A percentile compares a stretch with the other conserved stretches of the same genome.
phyloP scores from a whole-genome alignment of 345 rosid species.

The Salix viminalis region DNA sequence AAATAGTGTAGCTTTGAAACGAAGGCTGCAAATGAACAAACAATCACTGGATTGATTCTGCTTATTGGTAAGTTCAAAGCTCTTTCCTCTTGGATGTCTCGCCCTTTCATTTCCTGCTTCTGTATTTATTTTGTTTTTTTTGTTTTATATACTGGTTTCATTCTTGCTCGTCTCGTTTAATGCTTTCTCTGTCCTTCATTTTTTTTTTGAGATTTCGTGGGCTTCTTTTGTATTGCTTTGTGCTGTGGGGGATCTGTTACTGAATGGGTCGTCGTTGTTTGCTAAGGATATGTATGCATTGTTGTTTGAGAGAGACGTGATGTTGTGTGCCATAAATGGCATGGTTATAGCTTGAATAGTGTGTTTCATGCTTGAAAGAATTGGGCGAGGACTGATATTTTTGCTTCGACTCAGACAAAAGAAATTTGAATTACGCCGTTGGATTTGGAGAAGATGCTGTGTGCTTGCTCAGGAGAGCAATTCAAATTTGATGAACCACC shows the following conservation, averaged over 20 bases:
- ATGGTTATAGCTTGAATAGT: background rate
- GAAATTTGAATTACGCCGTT: background rate
- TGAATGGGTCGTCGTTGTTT: background rate
- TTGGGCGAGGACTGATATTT: background rate
- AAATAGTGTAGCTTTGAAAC: slow-evolving; percentile 10
- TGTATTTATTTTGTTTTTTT: slow-evolving; percentile 1
- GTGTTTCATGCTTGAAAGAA: background rate
- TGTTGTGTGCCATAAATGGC: background rate
- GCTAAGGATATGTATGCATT: background rate
- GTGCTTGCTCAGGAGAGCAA: slow-evolving; percentile 96
- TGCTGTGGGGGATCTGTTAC: background rate
- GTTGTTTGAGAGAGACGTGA: background rate
- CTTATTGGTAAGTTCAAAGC: slow-evolving; percentile 15
- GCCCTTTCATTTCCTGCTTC: background rate
- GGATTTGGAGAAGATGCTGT: slow-evolving; percentile 53
- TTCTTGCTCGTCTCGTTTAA: slow-evolving; percentile 1
- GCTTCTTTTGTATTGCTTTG: background rate
- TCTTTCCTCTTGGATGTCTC: slow-evolving; percentile 9
- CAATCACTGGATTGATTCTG: background rate
- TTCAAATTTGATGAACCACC: slow-evolving; percentile 86
- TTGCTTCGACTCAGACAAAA: background rate
- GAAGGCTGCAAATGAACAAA: background rate
- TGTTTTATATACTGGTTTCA: background rate
- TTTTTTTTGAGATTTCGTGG: background rate
- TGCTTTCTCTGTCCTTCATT: slow-evolving; percentile 1